Evolutionary conservation across 2,329 filamentous ascomycete species (phyloP).

Genomic region (Pseudogymnoascus sp.): DNA sequence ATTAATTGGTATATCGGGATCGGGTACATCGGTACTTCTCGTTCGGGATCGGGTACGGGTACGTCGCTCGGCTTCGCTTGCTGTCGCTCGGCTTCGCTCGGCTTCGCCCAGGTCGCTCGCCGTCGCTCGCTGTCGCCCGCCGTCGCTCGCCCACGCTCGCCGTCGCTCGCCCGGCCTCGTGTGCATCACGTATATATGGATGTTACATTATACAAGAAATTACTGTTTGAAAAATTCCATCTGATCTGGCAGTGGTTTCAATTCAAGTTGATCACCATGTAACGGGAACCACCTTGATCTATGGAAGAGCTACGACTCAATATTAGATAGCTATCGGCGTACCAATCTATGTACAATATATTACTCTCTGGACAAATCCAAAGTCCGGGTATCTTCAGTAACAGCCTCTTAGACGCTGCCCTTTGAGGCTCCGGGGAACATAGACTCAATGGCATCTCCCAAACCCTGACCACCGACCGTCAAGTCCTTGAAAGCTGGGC

Average conservation of each 20-base stretch:
- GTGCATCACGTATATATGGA: not conserved
- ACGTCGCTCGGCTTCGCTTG: too few relatives aligned
- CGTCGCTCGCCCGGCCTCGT: too few relatives aligned
- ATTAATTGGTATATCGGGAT: too few relatives aligned
- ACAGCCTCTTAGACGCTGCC: not conserved
- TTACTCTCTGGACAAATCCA: not conserved
- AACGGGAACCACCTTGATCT: not conserved
- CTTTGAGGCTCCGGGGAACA: constrained; percentile 13
- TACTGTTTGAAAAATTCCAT: not conserved
- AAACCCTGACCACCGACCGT: constrained; percentile 12
- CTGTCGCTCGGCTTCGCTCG: too few relatives aligned
- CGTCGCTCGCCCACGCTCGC: too few relatives aligned
- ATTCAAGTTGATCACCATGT: not conserved
- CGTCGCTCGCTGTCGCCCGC: too few relatives aligned
- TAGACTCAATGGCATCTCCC: constrained; percentile 11
- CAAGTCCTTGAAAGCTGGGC: constrained; percentile 27
- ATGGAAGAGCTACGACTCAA: not conserved
- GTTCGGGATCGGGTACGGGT: too few relatives aligned
- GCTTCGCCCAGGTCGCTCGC: too few relatives aligned
- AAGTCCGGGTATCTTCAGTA: not conserved
- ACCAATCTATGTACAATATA: not conserved
- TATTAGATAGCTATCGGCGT: not conserved
- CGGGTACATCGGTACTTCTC: too few relatives aligned
- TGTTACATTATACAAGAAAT: not conserved
- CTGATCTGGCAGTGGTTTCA: not conserved